Evolutionary conservation across 2,329 filamentous ascomycete genomes (phyloP).

Genomic region (Paramyrothecium sp.): DNA sequence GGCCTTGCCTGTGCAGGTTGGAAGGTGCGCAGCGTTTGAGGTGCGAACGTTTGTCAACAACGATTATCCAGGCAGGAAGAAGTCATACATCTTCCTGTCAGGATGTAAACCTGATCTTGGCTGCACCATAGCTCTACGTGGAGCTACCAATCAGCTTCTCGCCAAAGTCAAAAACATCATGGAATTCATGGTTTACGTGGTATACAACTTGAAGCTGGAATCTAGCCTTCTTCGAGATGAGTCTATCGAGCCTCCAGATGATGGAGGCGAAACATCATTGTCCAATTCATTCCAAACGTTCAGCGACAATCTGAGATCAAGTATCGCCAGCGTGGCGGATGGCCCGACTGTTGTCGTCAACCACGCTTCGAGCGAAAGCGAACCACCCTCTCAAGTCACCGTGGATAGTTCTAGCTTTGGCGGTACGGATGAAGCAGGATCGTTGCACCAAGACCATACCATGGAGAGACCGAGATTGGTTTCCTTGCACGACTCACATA

Average conservation of each 20-base stretch:
- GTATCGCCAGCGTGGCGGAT: conserved; percentile 24
- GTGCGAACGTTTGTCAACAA: conserved; percentile 92
- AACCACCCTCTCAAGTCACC: conserved; percentile 31
- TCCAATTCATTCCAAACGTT: conserved; percentile 38
- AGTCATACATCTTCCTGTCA: conserved; percentile 94
- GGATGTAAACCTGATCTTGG: conserved; percentile 87
- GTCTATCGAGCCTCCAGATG: conserved; percentile 77
- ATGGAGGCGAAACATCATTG: conserved; percentile 40
- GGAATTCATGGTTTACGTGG: conserved; percentile 98
- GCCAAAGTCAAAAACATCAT: conserved; percentile 86
- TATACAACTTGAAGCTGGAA: conserved; percentile 95
- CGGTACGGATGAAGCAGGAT: conserved; percentile 24
- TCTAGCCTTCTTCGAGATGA: conserved; percentile 93
- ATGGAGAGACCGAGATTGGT: conserved; percentile 25
- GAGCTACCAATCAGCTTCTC: conserved; percentile 69
- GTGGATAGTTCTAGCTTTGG: conserved; percentile 23
- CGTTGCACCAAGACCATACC: conserved; percentile 19
- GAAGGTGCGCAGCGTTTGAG: conserved; percentile 83
- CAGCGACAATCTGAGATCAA: conserved; percentile 35
- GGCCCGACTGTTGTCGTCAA: conserved; percentile 30
- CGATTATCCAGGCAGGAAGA: conserved; percentile 70
- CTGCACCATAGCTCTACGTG: conserved; percentile 89
- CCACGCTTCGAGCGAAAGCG: conserved; percentile 34
- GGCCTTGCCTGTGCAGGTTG: conserved; percentile 68
- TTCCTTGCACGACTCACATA: conserved; percentile 42